Conservation (phyloP, 176 grass and related monocot species). For the Phragmites australis region DNA sequence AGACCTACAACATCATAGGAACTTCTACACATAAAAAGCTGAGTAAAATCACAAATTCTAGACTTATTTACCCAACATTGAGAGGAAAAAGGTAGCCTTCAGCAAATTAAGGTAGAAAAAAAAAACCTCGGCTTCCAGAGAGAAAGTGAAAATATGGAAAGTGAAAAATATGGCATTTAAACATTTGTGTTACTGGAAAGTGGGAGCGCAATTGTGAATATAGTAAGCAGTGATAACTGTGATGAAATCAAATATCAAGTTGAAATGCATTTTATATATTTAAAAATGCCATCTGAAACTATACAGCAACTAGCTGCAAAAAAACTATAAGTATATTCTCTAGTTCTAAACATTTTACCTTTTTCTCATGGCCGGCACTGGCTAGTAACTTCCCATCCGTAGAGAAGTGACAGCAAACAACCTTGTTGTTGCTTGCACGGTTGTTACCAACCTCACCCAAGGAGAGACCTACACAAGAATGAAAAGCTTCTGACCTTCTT, state of each 20-base stretch:
- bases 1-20: constrained; percentile 42
- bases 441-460: constrained; percentile 67
- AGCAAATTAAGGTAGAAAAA: neutral
- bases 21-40: neutral
- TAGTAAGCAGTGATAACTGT: neutral
- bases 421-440: constrained; percentile 67
- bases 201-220: neutral
- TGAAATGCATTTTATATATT: neutral
- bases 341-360: constrained; percentile 46
- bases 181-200: neutral
- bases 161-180: constrained; percentile 2
- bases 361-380: constrained; percentile 85
- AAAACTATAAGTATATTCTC: constrained; percentile 18
- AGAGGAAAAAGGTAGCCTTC: constrained; percentile 19
- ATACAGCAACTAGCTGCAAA: constrained; percentile 7
- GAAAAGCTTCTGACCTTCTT: constrained; percentile 8
- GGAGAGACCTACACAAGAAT: constrained; percentile 63
- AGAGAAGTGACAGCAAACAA: constrained; percentile 83
- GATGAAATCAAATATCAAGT: constrained; percentile 15
- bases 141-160: no score
- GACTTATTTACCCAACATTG: neutral
- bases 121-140: neutral
- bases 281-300: neutral
- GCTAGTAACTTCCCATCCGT: constrained; percentile 77
- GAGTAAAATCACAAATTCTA: constrained; percentile 1